Base-by-base conservation (phyloP, 2,329 filamentous ascomycete species). In the Colletotrichum falcatum region DNA sequence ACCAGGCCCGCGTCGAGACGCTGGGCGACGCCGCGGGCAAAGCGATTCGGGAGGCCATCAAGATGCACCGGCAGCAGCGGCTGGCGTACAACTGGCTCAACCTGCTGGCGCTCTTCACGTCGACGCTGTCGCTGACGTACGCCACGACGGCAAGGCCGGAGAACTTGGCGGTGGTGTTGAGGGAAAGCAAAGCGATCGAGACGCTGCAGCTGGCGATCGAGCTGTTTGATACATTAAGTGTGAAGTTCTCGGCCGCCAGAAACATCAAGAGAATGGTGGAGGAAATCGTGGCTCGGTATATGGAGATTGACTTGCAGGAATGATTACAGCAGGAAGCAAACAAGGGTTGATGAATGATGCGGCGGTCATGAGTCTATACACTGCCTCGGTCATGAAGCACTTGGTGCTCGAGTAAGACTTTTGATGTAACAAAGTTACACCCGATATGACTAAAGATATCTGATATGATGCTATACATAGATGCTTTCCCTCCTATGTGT, bases 71-170 rank as follows among this genome's bases (percentile, higher is more conserved):
- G 49, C 80, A 85, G 66, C 76, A 76, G 11, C 77, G 81, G 11
- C 79, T 84, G 42, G 79, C 81, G 0, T 82, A 81, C 71, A 83
- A 83, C 70, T 84, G 80, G 81, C 72, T 83, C 5, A 82, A 82
- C 44, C 74, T 84, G 7, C 77, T 84, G 2, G 74, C 77, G 1
- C 67, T 85, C 2, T 85, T 84, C 70, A 85, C 81, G 1, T 76
- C 80, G 1, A 79, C 81, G 0, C 73, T 85, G 4, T 81, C 82
- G 1, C 77, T 84, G 5, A 80, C 84, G 39, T 85, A 85, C 66
- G 79, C 83, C 0, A 80, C 79, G 2, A 84, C 81, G 0, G 81
- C 78, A 0, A 80, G 81, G 54, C 80, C 80, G 0, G 78, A 83
- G 16, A 73, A 74, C 23, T 73, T 81, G 0, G 65, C 70, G 9